phyloP scores from a whole-genome alignment of 352 stramenopile genomes.

The Elongisporangium anandrum region DNA sequence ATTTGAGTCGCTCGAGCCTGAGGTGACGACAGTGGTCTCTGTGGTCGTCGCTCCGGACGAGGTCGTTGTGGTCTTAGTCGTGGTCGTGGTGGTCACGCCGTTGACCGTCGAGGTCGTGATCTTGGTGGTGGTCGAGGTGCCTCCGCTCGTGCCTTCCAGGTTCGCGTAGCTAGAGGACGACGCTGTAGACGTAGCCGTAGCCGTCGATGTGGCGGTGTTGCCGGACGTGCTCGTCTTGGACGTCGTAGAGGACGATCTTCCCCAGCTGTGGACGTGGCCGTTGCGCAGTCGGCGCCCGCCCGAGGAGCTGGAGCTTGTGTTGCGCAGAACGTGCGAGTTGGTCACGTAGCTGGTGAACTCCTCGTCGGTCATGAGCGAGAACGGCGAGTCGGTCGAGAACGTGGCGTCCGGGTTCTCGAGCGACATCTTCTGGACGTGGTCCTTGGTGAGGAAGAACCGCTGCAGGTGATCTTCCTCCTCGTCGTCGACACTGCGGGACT shows the following conservation, averaged over 20 bases:
- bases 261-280: neutral
- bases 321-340: conserved; percentile 22
- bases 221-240: too few relatives aligned
- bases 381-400: conserved; percentile 40
- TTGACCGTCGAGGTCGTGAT: too few relatives aligned
- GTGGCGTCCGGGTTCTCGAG: conserved; percentile 30
- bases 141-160: too few relatives aligned
- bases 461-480: conserved; percentile 29
- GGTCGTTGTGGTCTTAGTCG: neutral
- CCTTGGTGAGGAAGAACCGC: conserved; percentile 44
- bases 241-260: too few relatives aligned
- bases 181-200: too few relatives aligned
- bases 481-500: conserved; percentile 31
- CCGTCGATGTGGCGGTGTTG: too few relatives aligned
- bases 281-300: neutral
- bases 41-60: neutral
- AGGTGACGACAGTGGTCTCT: conserved; percentile 1
- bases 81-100: neutral
- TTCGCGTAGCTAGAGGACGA: too few relatives aligned
- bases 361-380: conserved; percentile 47
- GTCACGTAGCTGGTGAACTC: conserved; percentile 42
- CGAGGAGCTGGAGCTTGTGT: neutral
- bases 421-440: conserved; percentile 26
- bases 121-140: too few relatives aligned
- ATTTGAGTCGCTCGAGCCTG: neutral